Evolutionary conservation across 495 filamentous ascomycete genomes (phyloP).

Genomic region (Aspergillus sparsus): DNA sequence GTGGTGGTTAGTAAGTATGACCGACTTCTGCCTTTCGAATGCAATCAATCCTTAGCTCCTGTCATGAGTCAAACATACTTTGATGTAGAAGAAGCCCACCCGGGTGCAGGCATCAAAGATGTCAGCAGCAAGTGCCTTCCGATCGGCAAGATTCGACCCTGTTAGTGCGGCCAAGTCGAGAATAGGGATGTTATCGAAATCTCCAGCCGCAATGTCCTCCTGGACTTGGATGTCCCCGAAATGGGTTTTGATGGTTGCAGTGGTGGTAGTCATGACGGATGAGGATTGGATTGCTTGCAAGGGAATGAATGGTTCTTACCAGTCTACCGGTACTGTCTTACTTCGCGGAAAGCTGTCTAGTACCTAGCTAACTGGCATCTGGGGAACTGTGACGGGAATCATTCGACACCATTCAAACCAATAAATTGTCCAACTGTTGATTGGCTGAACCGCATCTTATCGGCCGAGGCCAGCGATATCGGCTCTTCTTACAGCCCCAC

Average conservation of each 20-base stretch:
- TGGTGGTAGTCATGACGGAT: background rate
- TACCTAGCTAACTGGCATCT: no score
- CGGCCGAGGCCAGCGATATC: background rate
- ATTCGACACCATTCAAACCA: no score
- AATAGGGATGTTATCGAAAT: constrained; percentile 41
- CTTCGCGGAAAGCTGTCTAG: no score
- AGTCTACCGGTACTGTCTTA: no score
- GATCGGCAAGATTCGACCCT: constrained; percentile 31
- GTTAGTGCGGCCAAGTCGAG: constrained; percentile 38
- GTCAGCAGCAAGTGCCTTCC: constrained; percentile 36
- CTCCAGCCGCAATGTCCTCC: constrained; percentile 8
- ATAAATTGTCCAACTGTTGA: background rate
- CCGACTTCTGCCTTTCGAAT: no score
- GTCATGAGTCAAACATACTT: constrained; percentile 20
- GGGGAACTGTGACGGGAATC: no score
- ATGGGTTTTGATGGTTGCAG: constrained; percentile 6
- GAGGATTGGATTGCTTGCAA: background rate
- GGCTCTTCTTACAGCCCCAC: background rate
- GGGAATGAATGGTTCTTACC: background rate
- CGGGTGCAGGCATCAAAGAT: constrained; percentile 52
- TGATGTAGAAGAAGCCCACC: constrained; percentile 61
- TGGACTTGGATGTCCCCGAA: constrained; percentile 13
- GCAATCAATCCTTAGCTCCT: no score
- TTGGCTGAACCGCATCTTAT: background rate
- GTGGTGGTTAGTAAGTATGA: no score